Conservation (phyloP, 345 rosid genomes). For the Gossypium australe region DNA sequence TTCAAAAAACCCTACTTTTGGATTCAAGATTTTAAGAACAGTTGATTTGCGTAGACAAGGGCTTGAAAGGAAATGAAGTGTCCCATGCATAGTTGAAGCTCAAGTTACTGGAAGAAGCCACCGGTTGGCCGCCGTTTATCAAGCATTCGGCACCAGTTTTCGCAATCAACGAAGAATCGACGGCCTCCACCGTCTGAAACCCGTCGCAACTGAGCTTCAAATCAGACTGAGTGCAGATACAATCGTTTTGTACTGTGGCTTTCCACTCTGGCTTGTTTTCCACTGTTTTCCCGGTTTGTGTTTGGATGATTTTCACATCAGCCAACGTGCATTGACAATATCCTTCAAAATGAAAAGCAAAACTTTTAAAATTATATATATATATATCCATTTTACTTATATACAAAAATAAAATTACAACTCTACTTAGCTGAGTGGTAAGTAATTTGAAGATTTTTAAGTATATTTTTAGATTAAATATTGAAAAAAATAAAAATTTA, state of each 20-base stretch:
- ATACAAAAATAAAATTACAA: too few species aligned
- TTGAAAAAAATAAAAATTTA: too few species aligned
- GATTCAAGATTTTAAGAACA: neutral
- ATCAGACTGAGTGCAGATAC: neutral
- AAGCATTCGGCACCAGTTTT: slow-evolving; percentile 1
- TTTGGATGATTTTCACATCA: neutral
- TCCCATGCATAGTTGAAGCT: slow-evolving; percentile 2
- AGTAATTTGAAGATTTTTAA: too few species aligned
- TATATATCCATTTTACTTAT: too few species aligned
- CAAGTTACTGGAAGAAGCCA: neutral
- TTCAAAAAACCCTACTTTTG: neutral
- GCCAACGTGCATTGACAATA: neutral
- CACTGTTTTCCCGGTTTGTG: neutral
- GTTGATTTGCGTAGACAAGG: neutral
- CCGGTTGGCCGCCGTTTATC: neutral
- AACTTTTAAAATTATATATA: too few species aligned
- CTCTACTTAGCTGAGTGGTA: too few species aligned
- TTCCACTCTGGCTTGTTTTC: neutral
- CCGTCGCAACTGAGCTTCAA: slow-evolving; percentile 1
- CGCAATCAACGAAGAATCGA: neutral
- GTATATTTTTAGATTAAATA: too few species aligned
- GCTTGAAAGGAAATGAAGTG: neutral
- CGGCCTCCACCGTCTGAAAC: neutral
- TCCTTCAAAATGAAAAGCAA: neutral
- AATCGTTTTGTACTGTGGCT: neutral